Evolutionary conservation across 1,139 yeast genomes (phyloP).

Genomic region (Hyphopichia buzzinii): DNA sequence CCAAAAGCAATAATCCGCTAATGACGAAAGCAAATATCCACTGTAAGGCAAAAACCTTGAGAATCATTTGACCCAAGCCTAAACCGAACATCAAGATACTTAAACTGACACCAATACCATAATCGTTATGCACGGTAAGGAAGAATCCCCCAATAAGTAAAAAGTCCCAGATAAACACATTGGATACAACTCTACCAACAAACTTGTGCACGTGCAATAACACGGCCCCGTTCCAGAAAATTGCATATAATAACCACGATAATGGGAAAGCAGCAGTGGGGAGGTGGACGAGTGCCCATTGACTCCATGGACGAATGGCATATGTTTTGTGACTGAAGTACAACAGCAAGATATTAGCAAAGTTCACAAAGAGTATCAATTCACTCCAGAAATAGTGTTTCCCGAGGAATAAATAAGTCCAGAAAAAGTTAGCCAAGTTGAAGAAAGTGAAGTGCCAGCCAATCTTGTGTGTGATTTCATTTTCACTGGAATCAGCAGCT

Average conservation of each 20-base stretch:
- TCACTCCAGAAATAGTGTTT: slow-evolving; percentile 57
- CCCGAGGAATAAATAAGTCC: slow-evolving; percentile 60
- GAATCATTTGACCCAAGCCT: slow-evolving; percentile 67
- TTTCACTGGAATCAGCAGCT: slow-evolving; percentile 25
- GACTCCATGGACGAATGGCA: slow-evolving; percentile 47
- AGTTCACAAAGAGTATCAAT: slow-evolving; percentile 52
- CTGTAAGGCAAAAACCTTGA: slow-evolving; percentile 70
- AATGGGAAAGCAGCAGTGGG: slow-evolving; percentile 70
- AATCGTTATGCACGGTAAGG: slow-evolving; percentile 62
- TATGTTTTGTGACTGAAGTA: slow-evolving; percentile 64
- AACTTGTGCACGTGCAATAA: slow-evolving; percentile 55
- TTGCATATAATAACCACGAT: slow-evolving; percentile 67
- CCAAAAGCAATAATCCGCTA: slow-evolving; percentile 50
- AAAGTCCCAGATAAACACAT: slow-evolving; percentile 76
- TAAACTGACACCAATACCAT: slow-evolving; percentile 64
- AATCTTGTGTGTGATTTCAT: slow-evolving; percentile 31
- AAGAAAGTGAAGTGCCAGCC: slow-evolving; percentile 64
- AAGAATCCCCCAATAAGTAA: slow-evolving; percentile 61
- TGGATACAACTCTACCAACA: slow-evolving; percentile 67
- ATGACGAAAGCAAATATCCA: slow-evolving; percentile 81
- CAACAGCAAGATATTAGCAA: slow-evolving; percentile 54
- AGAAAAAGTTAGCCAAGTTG: slow-evolving; percentile 56
- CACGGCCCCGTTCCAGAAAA: slow-evolving; percentile 86
- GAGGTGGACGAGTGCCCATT: slow-evolving; percentile 59
- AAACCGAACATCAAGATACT: slow-evolving; percentile 60